Evolutionary conservation across 805 yeast genomes (phyloP).

Genomic region (Cyberlindnera mrakii): DNA sequence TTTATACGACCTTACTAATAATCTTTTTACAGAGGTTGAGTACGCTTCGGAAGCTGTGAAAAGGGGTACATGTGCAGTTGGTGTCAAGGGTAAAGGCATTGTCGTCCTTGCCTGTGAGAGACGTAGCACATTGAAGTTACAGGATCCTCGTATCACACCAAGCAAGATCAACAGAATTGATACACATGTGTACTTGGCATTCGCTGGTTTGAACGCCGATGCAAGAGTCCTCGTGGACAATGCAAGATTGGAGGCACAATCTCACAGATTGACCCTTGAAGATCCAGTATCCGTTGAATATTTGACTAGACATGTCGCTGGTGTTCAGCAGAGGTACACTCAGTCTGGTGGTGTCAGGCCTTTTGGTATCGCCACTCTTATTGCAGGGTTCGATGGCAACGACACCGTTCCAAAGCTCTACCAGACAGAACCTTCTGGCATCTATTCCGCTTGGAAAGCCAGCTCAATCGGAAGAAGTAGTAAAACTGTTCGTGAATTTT

Average conservation of each 20-base stretch:
- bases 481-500: constrained; percentile 90
- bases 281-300: constrained; percentile 91
- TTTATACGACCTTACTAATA: constrained; percentile 5
- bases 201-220: constrained; percentile 98
- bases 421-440: constrained; percentile 97
- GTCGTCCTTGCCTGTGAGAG: constrained; percentile 97
- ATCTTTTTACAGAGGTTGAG: constrained; percentile 63
- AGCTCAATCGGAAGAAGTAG: constrained; percentile 93
- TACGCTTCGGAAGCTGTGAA: constrained; percentile 97
- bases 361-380: constrained; percentile 90
- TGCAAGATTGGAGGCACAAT: constrained; percentile 95
- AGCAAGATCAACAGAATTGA: constrained; percentile 89
- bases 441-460: constrained; percentile 96
- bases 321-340: constrained; percentile 93
- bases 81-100: constrained; percentile 82
- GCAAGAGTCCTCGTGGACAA: constrained; percentile 91
- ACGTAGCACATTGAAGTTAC: constrained; percentile 89
- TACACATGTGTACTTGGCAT: constrained; percentile 83
- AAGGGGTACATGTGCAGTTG: constrained; percentile 97
- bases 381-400: constrained; percentile 91
- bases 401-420: constrained; percentile 77
- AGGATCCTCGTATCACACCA: constrained; percentile 95
- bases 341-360: constrained; percentile 99
- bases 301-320: constrained; percentile 92
- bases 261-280: constrained; percentile 88